These are phyloP conservation scores for Salicornia ramosissima DNA, from an alignment of 148 eudicot genomes.

Conservation along the genomic window DNA sequence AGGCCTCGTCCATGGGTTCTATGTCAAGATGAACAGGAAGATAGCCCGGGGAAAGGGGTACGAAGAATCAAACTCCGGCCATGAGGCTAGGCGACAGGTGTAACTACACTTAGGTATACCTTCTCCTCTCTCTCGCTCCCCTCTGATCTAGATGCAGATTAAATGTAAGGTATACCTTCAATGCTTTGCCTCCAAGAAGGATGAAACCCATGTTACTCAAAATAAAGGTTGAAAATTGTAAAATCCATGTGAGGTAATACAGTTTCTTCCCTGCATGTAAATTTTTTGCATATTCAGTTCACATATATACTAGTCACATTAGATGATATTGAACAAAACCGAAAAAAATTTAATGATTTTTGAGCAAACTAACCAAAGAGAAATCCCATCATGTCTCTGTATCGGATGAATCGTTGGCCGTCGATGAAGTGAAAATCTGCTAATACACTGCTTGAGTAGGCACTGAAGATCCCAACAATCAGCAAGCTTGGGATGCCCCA, in stretches of 20 bases:
- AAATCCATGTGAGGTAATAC: constrained; percentile 48
- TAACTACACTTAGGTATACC: too few species aligned
- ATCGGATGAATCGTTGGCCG: constrained; percentile 58
- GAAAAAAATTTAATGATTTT: neutral
- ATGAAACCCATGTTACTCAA: constrained; percentile 61
- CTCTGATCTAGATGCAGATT: too few species aligned
- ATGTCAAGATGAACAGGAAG: too few species aligned
- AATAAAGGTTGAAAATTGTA: constrained; percentile 40
- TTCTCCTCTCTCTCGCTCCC: too few species aligned
- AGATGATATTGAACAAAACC: too few species aligned
- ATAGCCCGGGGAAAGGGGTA: too few species aligned
- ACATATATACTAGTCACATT: neutral
- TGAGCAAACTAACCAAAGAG: constrained; percentile 38
- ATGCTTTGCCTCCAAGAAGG: constrained; percentile 61
- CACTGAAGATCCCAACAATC: constrained; percentile 38
- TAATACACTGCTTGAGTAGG: constrained; percentile 52
- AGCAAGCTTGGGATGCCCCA: constrained; percentile 48
- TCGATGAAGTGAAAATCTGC: constrained; percentile 50
- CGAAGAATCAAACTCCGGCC: too few species aligned
- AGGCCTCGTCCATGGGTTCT: too few species aligned
- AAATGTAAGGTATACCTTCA: constrained; percentile 39
- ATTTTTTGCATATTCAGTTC: neutral
- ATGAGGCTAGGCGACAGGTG: too few species aligned
- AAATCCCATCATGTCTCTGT: constrained; percentile 55
- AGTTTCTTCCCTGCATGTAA: constrained; percentile 41